Evolutionary conservation across 495 filamentous ascomycete species (phyloP).

Genomic region (Arthonia radiata): DNA sequence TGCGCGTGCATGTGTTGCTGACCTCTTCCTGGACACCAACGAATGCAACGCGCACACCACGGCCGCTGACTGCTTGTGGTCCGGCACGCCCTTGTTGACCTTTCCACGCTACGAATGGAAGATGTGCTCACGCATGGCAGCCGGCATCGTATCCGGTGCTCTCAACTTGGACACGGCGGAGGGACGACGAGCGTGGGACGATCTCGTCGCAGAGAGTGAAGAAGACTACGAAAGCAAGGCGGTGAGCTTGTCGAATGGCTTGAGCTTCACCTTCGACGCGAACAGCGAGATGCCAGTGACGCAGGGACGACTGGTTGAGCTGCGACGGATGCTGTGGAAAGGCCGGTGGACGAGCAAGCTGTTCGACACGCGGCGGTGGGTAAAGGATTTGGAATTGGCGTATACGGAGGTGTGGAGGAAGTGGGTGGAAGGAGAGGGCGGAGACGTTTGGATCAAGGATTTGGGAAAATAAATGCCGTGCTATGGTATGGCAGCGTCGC

Average conservation of each 20-base stretch:
- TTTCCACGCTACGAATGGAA: slow-evolving; percentile 91
- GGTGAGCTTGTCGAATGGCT: slow-evolving; percentile 38
- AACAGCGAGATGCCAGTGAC: slow-evolving; percentile 36
- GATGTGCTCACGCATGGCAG: slow-evolving; percentile 97
- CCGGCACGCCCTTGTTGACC: slow-evolving; percentile 77
- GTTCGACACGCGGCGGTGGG: slow-evolving; percentile 87
- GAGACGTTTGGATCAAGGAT: slow-evolving; percentile 50
- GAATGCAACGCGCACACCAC: slow-evolving; percentile 98
- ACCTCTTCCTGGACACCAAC: slow-evolving; percentile 89
- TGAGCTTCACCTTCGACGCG: slow-evolving; percentile 32
- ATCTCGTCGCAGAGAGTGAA: slow-evolving; percentile 50
- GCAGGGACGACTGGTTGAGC: slow-evolving; percentile 40
- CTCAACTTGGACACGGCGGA: slow-evolving; percentile 36
- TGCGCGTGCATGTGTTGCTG: slow-evolving; percentile 66
- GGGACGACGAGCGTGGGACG: slow-evolving; percentile 40
- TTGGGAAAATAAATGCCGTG: too few relatives aligned
- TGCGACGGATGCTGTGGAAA: slow-evolving; percentile 58
- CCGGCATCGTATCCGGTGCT: slow-evolving; percentile 75
- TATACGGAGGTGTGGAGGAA: slow-evolving; percentile 70
- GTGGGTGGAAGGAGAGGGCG: slow-evolving; percentile 69
- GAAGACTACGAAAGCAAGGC: slow-evolving; percentile 72
- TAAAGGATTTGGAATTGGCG: slow-evolving; percentile 67
- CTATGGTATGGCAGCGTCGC: too few relatives aligned
- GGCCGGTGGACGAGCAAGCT: slow-evolving; percentile 60
- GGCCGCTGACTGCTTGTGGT: slow-evolving; percentile 89